These are phyloP conservation scores for Hemileccinum hortonii DNA, from an alignment of 1,284 basidiomycete species.

Conservation along the genomic window DNA sequence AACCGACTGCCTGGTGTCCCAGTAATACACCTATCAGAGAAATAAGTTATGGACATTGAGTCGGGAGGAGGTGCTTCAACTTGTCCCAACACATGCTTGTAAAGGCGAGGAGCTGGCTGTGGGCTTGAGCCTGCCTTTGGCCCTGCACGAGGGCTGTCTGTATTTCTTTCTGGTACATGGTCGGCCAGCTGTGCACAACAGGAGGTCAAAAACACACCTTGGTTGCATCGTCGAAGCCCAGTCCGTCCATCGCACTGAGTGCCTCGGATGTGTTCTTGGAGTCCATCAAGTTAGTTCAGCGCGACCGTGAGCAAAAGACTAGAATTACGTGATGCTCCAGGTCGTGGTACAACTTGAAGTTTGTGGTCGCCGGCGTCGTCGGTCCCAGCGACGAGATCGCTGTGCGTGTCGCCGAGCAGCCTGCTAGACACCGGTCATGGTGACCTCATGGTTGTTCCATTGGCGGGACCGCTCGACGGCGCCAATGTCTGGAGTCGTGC, in stretches of 20 bases:
- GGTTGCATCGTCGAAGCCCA: slow-evolving; percentile 76
- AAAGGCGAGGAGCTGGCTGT: slow-evolving; percentile 68
- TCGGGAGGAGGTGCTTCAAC: slow-evolving; percentile 44
- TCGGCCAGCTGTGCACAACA: neutral
- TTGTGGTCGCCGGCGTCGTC: slow-evolving; percentile 14
- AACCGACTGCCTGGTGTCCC: slow-evolving; percentile 83
- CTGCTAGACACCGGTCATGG: slow-evolving; percentile 4
- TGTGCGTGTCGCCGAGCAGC: slow-evolving; percentile 8
- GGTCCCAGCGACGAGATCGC: slow-evolving; percentile 7
- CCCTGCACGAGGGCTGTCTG: slow-evolving; percentile 77
- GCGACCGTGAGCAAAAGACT: slow-evolving; percentile 30
- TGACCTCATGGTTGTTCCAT: neutral
- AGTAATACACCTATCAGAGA: slow-evolving; percentile 72
- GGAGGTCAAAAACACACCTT: slow-evolving; percentile 50
- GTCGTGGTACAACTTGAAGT: neutral
- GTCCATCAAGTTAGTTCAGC: slow-evolving; percentile 26
- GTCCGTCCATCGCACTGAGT: slow-evolving; percentile 52
- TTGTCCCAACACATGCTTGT: slow-evolving; percentile 89
- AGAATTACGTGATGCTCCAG: slow-evolving; percentile 25
- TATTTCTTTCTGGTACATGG: slow-evolving; percentile 74
- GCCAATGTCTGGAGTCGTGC: slow-evolving; percentile 28
- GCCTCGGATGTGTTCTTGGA: slow-evolving; percentile 29
- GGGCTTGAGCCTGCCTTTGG: slow-evolving; percentile 77
- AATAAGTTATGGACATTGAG: slow-evolving; percentile 11
- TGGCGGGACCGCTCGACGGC: slow-evolving; percentile 13